Conservation (phyloP, 2,329 filamentous ascomycete genomes). For the Fusarium fujikuroi region DNA sequence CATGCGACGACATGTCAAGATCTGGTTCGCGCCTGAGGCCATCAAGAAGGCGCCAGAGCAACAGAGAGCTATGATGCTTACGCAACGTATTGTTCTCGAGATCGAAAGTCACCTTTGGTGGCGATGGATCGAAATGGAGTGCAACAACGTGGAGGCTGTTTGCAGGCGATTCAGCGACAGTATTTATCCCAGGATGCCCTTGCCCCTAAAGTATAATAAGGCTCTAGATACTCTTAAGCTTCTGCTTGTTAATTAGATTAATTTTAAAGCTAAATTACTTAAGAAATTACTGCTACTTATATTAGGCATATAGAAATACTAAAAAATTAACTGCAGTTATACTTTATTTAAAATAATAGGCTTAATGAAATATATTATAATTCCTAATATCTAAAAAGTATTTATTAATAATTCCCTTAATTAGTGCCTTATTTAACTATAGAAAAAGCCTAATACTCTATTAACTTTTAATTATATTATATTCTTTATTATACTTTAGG, state of each 20-base stretch:
- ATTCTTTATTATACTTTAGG: no score
- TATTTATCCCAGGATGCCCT: not conserved
- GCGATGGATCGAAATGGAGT: not conserved
- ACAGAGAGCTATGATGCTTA: rapidly evolving
- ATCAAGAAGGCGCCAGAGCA: not conserved
- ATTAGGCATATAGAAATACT: not conserved
- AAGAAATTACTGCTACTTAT: rapidly evolving
- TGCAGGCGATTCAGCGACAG: not conserved
- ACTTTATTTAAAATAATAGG: no score
- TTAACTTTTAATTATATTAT: no score
- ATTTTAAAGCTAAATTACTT: rapidly evolving
- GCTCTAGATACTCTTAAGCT: not conserved
- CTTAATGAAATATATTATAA: no score
- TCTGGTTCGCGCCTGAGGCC: rapidly evolving
- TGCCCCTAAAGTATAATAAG: rapidly evolving
- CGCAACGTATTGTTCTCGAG: not conserved
- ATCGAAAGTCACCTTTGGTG: not conserved
- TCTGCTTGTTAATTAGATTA: not conserved
- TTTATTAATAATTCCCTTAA: no score
- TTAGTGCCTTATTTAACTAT: no score
- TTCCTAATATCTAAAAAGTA: no score
- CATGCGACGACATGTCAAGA: not conserved
- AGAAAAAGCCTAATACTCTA: no score
- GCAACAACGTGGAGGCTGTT: rapidly evolving
- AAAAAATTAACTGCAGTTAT: no score